These are phyloP conservation scores for Pseudogymnoascus sp. DNA, from an alignment of 2,329 filamentous ascomycete genomes.

Conservation along the genomic window DNA sequence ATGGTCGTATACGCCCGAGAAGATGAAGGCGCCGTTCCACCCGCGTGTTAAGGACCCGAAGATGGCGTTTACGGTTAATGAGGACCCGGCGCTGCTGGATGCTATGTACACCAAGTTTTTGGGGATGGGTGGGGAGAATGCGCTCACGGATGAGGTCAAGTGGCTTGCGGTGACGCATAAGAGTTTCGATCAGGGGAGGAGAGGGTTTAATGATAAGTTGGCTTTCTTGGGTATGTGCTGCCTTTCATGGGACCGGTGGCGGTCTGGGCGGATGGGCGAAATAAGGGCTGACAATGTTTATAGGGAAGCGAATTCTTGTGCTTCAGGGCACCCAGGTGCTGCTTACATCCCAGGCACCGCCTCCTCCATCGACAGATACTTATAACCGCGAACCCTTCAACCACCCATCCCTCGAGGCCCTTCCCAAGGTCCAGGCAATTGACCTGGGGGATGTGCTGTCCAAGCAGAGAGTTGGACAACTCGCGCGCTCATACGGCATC, in stretches of 20 bases:
- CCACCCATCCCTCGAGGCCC: conserved; percentile 61
- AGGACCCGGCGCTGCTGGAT: conserved; percentile 65
- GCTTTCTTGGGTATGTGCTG: conserved; percentile 67
- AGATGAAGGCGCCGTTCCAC: conserved; percentile 62
- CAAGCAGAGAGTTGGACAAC: conserved; percentile 54
- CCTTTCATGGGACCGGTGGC: not conserved
- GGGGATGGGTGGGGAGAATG: conserved; percentile 59
- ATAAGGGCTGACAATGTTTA: conserved; percentile 14
- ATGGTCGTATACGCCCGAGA: conserved; percentile 63
- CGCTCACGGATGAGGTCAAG: conserved; percentile 85
- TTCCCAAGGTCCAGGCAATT: conserved; percentile 59
- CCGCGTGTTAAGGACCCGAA: conserved; percentile 46
- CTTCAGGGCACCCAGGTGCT: conserved; percentile 58
- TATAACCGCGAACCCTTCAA: conserved; percentile 52
- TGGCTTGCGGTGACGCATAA: conserved; percentile 97
- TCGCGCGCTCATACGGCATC: conserved; percentile 66
- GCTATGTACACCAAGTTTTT: conserved; percentile 69
- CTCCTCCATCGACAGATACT: conserved; percentile 32
- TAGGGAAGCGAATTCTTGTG: conserved; percentile 51
- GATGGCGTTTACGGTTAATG: conserved; percentile 62
- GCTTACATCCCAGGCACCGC: conserved; percentile 22
- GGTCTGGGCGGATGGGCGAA: not conserved
- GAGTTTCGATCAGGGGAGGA: conserved; percentile 90
- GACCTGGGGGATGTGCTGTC: conserved; percentile 55
- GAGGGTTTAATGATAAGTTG: conserved; percentile 89